Base-by-base conservation (phyloP, 73 alveolate species). In the Symbiodinium natans region DNA sequence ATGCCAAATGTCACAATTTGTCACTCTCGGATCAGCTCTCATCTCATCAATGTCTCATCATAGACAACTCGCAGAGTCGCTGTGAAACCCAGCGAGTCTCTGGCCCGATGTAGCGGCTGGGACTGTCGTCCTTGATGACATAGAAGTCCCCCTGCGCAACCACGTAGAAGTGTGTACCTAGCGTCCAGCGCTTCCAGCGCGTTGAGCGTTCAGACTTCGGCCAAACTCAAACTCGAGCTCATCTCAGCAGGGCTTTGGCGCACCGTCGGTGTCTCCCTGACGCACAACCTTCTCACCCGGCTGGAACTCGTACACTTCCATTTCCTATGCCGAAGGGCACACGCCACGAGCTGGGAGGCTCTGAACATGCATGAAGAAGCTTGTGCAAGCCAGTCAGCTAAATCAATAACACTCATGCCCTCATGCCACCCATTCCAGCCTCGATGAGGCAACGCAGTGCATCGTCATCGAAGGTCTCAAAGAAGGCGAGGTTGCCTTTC, bases 241-340 rank as follows among this genome's bases (percentile, higher is more conserved):
- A n/a, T n/a, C n/a, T n/a, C n/a, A n/a, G n/a, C n/a, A 52, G 3
- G 13, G 71, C 71, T 8, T 52, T 52, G n/a, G 71, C 85, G 95
- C 95, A 88, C 95, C 95, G 40, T 88, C 95, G 7, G 86, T 63
- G 80, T 88, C 95, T 38, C 95, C 95, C 73, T 88, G 95, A 59
- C 95, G 86, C 27, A 88, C 95, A 6, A 88, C 95, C 86, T 68
- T 88, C 95, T 88, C 95, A 21, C 95, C 95, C 23, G 68, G 85
- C 36, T 63, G 85, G 73, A 88, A 88, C 43, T 88, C 95, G 33
- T 88, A 88, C 36, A 88, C 95, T 48, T 88, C 95, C 95, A 88
- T 88, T 71, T 85, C 95, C 95, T 88, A 48, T 31, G 1, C n/a
- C 40, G 36, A 27, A 21, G 19, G 71, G 71, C 27, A 10, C 19